Evolutionary conservation across 805 yeast species (phyloP), one percentile per base, ranked within the genome.

Genomic region (Scheffersomyces spartinae): DNA sequence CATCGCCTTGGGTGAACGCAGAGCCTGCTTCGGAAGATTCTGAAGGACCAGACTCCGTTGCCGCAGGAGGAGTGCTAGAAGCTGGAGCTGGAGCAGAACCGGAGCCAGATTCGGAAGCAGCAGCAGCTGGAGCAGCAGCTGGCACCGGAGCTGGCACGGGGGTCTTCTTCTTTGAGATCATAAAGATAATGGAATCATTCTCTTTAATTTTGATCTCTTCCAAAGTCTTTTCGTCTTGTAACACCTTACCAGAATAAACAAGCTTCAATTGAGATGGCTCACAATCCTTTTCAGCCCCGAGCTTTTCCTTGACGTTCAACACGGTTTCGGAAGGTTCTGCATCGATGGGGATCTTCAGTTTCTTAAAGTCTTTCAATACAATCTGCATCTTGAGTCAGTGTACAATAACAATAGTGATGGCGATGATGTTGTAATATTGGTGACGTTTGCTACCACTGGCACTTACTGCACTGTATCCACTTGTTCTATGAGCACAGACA

Each of bases 231-330:
- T 71, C 81, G 57, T 91, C 94, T 43, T 72, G 83, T 26, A 91
- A 71, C 22, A 91, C 88, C 47, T 85, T 85, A 25, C 81, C 95
- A 1, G 96, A 84, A 50, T 78, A 91, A 33, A 91, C 94, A 45
- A 91, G 72, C 58, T 86, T 88, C 48, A 88, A 73, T 44, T 77
- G 86, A 3, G 69, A 52, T 2, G 73, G 67, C 13, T 76, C 88
- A 40, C 83, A 76, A 9, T 66, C 71, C 41, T 81, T 79, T 30
- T 66, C 59, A 12, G 61, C 55, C 1, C 85, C 91, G 26, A 91
- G 62, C 40, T 71, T 71, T 40, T 72, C 75, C 53, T 86, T 88
- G 11, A 75, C n/a, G n/a, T n/a, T n/a, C n/a, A n/a, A n/a, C n/a
- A 81, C 88, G 2, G 83, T 66, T 26, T 74, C 83, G 9, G 67